These are phyloP conservation scores for Candida ficus DNA, from an alignment of 805 yeast species.

Conservation along the genomic window DNA sequence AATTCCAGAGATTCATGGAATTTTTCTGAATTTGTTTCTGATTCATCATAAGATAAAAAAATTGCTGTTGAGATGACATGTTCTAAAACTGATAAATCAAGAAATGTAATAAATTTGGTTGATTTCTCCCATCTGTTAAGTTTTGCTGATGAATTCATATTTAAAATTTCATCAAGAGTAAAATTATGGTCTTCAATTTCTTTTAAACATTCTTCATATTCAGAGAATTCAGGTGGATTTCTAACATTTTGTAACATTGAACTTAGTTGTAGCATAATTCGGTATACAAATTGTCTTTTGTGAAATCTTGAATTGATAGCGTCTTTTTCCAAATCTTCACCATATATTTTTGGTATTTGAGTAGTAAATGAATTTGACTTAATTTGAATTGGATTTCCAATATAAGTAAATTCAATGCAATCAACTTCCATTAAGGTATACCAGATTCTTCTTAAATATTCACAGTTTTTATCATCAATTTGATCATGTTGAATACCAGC, in stretches of 20 bases:
- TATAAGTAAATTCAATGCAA: background rate
- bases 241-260: conserved; percentile 2
- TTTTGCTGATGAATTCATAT: conserved; percentile 3
- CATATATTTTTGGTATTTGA: background rate
- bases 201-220: background rate
- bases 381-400: conserved; percentile 1
- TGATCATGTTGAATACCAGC: background rate
- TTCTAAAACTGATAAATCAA: background rate
- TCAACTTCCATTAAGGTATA: conserved; percentile 1
- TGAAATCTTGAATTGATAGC: background rate
- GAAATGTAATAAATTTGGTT: background rate
- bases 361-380: conserved; percentile 1
- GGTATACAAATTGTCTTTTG: background rate
- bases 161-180: background rate
- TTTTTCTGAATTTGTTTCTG: background rate
- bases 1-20: background rate
- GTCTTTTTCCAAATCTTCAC: background rate
- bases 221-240: conserved; percentile 1
- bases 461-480: background rate
- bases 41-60: conserved; percentile 1
- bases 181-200: background rate
- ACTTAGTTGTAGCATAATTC: background rate
- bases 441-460: conserved; percentile 7
- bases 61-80: background rate
- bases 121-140: conserved; percentile 1